Conservation (phyloP, 2,329 filamentous ascomycete genomes). For the Fulvia fulva region DNA sequence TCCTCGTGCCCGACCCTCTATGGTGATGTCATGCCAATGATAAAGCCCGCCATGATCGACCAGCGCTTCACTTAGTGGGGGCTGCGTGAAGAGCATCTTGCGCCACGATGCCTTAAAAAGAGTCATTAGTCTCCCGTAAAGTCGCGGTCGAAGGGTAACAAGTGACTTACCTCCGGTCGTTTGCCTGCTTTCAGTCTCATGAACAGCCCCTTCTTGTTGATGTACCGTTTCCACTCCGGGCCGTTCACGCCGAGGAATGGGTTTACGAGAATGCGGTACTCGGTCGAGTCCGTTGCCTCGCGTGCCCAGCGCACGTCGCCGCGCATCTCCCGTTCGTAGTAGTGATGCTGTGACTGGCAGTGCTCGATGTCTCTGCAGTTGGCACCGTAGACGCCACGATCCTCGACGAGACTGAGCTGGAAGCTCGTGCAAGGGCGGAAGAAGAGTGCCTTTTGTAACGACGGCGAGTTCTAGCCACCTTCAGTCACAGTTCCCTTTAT, state of each 20-base stretch:
- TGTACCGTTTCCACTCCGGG: not conserved
- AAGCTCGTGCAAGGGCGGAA: not conserved
- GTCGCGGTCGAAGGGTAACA: no score
- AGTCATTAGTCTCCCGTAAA: no score
- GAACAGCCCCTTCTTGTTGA: not conserved
- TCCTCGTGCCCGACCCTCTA: not conserved
- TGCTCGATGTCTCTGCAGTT: not conserved
- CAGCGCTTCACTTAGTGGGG: not conserved
- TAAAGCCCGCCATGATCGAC: not conserved
- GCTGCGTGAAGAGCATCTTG: not conserved
- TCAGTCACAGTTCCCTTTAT: not conserved
- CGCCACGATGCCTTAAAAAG: not conserved
- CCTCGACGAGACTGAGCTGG: not conserved
- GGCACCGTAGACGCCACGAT: not conserved
- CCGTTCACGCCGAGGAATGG: not conserved
- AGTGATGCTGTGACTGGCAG: no score
- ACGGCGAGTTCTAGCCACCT: not conserved
- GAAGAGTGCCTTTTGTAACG: not conserved
- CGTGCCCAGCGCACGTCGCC: not conserved
- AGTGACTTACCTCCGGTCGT: not conserved
- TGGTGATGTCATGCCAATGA: not conserved
- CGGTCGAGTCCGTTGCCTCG: not conserved
- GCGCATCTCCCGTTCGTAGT: not conserved
- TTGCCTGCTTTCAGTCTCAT: not conserved
- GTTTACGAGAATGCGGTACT: conserved; percentile 3